A percentile compares a stretch with the other conserved stretches of the same genome.
Conservation (phyloP, 345 rosid genomes). For the Erucastrum elatum region DNA sequence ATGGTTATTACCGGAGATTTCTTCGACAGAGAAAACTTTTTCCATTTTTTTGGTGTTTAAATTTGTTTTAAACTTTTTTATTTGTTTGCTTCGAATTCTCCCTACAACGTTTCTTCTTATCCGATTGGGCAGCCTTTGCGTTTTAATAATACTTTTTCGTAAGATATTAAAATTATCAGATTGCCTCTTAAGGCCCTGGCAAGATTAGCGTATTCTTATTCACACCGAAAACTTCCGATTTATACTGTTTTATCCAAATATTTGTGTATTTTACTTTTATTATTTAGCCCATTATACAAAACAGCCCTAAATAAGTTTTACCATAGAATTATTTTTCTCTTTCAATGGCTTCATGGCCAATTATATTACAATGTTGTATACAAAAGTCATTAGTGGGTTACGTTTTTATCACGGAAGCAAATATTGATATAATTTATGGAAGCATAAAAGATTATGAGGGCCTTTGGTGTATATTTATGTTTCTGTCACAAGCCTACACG, state of each 20-base stretch:
- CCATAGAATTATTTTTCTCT: not conserved
- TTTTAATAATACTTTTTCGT: not conserved
- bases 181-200: not conserved
- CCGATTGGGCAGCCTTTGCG: conserved; percentile 30
- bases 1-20: conserved; percentile 53
- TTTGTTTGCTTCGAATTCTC: conserved; percentile 9
- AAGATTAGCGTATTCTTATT: conserved; percentile 1
- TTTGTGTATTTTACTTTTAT: not conserved
- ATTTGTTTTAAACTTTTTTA: not conserved
- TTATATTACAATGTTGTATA: not conserved
- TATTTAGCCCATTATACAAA: not conserved
- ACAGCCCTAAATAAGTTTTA: not conserved
- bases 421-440: not conserved
- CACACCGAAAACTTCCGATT: not conserved
- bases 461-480: not conserved
- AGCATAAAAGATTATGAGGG: not conserved
- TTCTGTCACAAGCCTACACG: conserved; percentile 7
- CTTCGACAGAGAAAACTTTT: conserved; percentile 59
- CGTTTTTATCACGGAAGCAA: not conserved
- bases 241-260: not conserved
- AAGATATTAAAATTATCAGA: not conserved
- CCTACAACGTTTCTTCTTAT: conserved; percentile 25
- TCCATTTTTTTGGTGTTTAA: conserved; percentile 40
- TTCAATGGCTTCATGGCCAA: not conserved
- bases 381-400: not conserved